phyloP scores from a whole-genome alignment of 148 eudicot genomes.

The Persicaria tinctoria region DNA sequence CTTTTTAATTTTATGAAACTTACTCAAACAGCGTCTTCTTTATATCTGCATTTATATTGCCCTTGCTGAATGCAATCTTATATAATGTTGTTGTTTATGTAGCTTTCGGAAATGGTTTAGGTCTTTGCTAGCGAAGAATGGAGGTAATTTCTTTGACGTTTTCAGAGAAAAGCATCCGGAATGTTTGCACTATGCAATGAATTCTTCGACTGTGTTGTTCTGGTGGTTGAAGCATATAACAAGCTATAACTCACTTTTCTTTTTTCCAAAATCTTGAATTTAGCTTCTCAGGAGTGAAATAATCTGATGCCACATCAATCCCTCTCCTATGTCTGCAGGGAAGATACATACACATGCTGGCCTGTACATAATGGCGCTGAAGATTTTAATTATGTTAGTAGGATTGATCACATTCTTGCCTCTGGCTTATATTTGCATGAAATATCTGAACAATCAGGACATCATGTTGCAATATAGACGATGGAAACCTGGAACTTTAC shows the following conservation, averaged over 20 bases:
- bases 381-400: slow-evolving; percentile 80
- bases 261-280: not conserved
- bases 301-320: not conserved
- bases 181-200: slow-evolving; percentile 28
- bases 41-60: not conserved
- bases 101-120: slow-evolving; percentile 93
- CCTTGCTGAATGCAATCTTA: not conserved
- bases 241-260: not conserved
- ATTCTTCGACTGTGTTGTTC: not conserved
- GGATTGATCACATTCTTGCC: slow-evolving; percentile 90
- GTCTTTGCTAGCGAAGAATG: slow-evolving; percentile 58
- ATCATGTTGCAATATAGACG: slow-evolving; percentile 72
- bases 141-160: slow-evolving; percentile 67
- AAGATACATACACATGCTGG: slow-evolving; percentile 91
- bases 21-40: not conserved
- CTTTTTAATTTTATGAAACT: not conserved
- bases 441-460: slow-evolving; percentile 29
- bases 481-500: slow-evolving; percentile 69
- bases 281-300: not conserved
- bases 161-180: slow-evolving; percentile 67
- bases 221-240: slow-evolving; percentile 3
- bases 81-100: slow-evolving; percentile 13
- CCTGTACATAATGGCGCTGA: slow-evolving; percentile 82
- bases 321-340: slow-evolving; percentile 31
- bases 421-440: slow-evolving; percentile 72